Evolutionary conservation across 768 basidiomycete species (phyloP).

Genomic region (Lactifluus echinatus): DNA sequence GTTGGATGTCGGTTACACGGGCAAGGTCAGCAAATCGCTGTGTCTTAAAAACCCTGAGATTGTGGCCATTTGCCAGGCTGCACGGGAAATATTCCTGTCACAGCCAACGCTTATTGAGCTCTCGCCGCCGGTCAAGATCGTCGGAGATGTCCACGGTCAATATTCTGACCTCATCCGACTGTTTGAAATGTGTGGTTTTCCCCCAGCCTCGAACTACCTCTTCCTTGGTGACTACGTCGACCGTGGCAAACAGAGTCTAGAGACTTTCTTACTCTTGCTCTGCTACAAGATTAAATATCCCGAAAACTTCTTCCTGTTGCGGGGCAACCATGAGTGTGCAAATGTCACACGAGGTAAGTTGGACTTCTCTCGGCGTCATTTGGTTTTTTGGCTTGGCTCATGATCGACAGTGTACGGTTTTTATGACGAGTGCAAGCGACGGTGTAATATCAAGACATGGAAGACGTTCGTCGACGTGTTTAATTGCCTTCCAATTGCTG

Average conservation of each 20-base stretch:
- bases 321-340: slow-evolving; percentile 98
- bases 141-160: slow-evolving; percentile 98
- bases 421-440: slow-evolving; percentile 99
- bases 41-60: slow-evolving; percentile 97
- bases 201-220: slow-evolving; percentile 93
- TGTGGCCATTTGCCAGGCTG: slow-evolving; percentile 86
- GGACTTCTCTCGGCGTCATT: slow-evolving; percentile 9
- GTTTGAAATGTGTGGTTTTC: slow-evolving; percentile 99
- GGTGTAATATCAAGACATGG: slow-evolving; percentile 99
- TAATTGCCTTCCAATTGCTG: slow-evolving; percentile 97
- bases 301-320: slow-evolving; percentile 96
- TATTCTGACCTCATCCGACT: slow-evolving; percentile 97
- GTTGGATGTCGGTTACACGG: slow-evolving; percentile 93
- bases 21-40: slow-evolving; percentile 93
- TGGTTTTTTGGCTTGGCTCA: slow-evolving; percentile 7
- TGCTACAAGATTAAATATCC: slow-evolving; percentile 99
- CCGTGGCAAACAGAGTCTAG: slow-evolving; percentile 95
- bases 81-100: slow-evolving; percentile 90
- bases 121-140: slow-evolving; percentile 97
- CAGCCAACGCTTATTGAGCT: slow-evolving; percentile 97
- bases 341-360: slow-evolving; percentile 93
- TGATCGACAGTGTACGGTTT: slow-evolving; percentile 82
- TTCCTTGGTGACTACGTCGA: slow-evolving; percentile 99
- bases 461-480: slow-evolving; percentile 99
- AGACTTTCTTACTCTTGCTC: slow-evolving; percentile 91